Evolutionary conservation across 257 asterid species (phyloP), one percentile per base, ranked within the genome.

Genomic region (Solanum bulbocastanum): DNA sequence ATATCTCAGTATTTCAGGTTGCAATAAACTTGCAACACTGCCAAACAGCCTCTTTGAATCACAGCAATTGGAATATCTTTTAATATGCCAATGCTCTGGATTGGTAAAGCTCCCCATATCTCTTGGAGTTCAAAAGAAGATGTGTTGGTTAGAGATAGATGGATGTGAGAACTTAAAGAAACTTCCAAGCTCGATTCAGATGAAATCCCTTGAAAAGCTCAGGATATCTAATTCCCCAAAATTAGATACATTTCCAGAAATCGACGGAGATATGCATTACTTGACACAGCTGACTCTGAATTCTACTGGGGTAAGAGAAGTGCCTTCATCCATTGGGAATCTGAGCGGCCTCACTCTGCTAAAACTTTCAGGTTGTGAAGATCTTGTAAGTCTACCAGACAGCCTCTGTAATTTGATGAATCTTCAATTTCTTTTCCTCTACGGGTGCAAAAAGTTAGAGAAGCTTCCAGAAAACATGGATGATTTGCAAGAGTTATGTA

Each of bases 381-480:
- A 83, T 18, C 72, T 83, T 32, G 6, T 27, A 3, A 10, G 16
- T 83, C 72, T 52, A 10, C 49, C 52, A 49, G 11, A 56, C 22
- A n/a, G 44, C 16, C 22, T 83, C 10, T 12, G 52, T 6, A 37
- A 83, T 58, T 52, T 56, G 52, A 37, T 16, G 71, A 83, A 62
- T 5, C 86, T 83, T 56, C 1, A 6, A 22, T 0, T 1, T 3
- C 86, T 58, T 83, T 1, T 0, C 0, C 49, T 58, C 6, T 0
- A 0, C 0, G 4, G 46, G 1, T 83, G 86, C 33, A 22, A 22
- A 23, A 33, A 10, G 33, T 14, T 83, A 10, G 86, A 56, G 86
- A 32, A 22, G 6, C 8, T 83, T 23, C 74, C 56, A 35, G 36
- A 58, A 42, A 42, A 42, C 15, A 42, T 42, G 3, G 49, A 15